phyloP scores from a whole-genome alignment of 345 rosid genomes.

The Fremontodendron californicum region DNA sequence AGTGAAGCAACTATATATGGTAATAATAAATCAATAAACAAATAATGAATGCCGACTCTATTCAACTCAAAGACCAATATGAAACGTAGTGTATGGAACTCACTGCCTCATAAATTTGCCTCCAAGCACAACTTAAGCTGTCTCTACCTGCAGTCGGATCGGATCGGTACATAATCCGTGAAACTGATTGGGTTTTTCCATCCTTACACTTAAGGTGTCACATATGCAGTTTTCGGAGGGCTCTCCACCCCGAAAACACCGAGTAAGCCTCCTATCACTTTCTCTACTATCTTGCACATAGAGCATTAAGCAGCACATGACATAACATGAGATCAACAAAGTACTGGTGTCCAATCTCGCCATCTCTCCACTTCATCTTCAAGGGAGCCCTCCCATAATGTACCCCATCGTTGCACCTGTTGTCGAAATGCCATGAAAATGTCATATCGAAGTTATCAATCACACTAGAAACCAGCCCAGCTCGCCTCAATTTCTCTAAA shows the following conservation, averaged over 20 bases:
- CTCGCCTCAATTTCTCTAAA: slow-evolving; percentile 63
- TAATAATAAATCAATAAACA: slow-evolving; percentile 16
- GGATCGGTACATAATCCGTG: too few relatives aligned
- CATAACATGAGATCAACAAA: slow-evolving; percentile 94
- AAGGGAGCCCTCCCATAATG: slow-evolving; percentile 89
- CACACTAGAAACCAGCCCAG: slow-evolving; percentile 58
- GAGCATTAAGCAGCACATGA: slow-evolving; percentile 72
- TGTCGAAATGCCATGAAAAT: slow-evolving; percentile 91
- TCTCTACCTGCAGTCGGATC: slow-evolving; percentile 8
- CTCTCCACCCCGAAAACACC: background rate
- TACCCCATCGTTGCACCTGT: slow-evolving; percentile 85
- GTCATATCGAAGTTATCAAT: slow-evolving; percentile 90
- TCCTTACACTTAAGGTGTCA: too few relatives aligned
- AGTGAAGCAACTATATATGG: background rate
- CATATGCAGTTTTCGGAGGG: slow-evolving; percentile 2
- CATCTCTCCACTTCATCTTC: slow-evolving; percentile 86
- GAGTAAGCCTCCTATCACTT: background rate
- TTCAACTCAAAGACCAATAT: background rate
- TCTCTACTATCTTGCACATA: slow-evolving; percentile 43
- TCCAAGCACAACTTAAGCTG: slow-evolving; percentile 3
- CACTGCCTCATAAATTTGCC: background rate
- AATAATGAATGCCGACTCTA: slow-evolving; percentile 31
- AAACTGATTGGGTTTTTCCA: too few relatives aligned
- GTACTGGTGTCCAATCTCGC: slow-evolving; percentile 92
- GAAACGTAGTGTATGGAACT: slow-evolving; percentile 1